Evolutionary conservation across 768 basidiomycete genomes (phyloP), one percentile per base, ranked within the genome.

Genomic region (Mycena galopus): DNA sequence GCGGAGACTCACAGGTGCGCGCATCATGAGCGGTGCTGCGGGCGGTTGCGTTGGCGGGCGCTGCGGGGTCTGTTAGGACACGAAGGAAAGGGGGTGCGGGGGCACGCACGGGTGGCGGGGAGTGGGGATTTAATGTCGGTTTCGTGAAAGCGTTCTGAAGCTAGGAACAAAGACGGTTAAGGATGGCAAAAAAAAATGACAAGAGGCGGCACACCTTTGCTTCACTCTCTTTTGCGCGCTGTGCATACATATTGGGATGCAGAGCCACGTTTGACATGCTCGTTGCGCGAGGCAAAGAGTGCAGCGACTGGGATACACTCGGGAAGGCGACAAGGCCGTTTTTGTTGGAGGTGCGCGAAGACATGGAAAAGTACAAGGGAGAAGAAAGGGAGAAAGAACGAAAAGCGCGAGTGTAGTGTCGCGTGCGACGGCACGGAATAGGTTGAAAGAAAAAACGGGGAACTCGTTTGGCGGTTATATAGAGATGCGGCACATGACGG

Each of bases 211-310:
- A 67, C 50, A 93, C 93, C 88, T 94, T 93, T 47, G 92, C 92
- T 81, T 94, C 90, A 76, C 93, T 93, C 80, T 93, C 89, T 6
- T 90, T 89, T 37, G 90, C 89, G 39, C 89, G 88, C 68, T 89
- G 88, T 1, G 90, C 89, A 78, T 92, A 92, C 91, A 92, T 90
- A 77, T 85, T 88, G 1, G 89, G 89, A 81, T 94, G 93, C 1
- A 95, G 83, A 0, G 89, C 83, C 32, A 95, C 86, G 76, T 86
- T 86, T 75, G 89, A 87, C 62, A 95, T 85, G 81, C 88, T 92
- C 77, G 90, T 93, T 11, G 93, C 93, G 75, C 92, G 88, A 0
- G 93, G 92, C 44, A 94, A 86, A 0, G 89, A 84, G 62, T 91
- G 89, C 64, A 95, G 88, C 3, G 91, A 88, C 44, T 86, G 89